Percentiles rank a stretch among this genome's conserved stretches.
Conservation (phyloP, 2,329 filamentous ascomycete genomes). For the Fusarium scirpi region DNA sequence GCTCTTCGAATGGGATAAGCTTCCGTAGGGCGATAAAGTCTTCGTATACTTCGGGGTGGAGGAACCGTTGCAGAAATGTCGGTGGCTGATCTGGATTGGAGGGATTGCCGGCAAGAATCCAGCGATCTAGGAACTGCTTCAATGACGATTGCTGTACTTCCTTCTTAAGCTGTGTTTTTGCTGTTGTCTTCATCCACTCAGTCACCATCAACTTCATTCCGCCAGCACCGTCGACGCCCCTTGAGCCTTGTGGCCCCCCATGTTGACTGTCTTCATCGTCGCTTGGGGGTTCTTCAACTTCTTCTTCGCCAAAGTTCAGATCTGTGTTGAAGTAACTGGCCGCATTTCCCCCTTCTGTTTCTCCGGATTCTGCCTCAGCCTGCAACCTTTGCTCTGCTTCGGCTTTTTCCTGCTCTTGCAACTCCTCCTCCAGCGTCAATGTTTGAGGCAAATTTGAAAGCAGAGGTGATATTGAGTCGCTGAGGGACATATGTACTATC, state of each 20-base stretch:
- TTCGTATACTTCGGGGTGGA: conserved; percentile 81
- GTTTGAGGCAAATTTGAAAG: conserved; percentile 83
- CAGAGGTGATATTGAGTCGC: conserved; percentile 79
- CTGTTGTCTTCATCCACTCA: conserved; percentile 54
- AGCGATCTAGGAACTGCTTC: conserved; percentile 44
- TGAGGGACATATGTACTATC: conserved; percentile 80
- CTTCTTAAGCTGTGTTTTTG: conserved; percentile 49
- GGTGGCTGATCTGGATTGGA: conserved; percentile 49
- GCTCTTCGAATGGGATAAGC: conserved; percentile 70
- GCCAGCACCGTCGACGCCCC: conserved; percentile 56
- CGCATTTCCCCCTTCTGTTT: conserved; percentile 43
- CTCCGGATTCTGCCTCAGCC: conserved; percentile 41
- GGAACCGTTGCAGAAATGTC: conserved; percentile 73
- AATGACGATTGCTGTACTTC: conserved; percentile 46
- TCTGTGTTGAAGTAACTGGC: conserved; percentile 53
- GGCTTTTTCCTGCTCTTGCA: conserved; percentile 60
- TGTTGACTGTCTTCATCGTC: conserved; percentile 47
- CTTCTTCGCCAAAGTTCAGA: conserved; percentile 53
- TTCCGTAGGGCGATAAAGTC: conserved; percentile 78
- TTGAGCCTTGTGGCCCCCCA: conserved; percentile 41
- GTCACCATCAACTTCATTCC: conserved; percentile 50
- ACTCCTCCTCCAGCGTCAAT: conserved; percentile 67
- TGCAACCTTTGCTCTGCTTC: conserved; percentile 53
- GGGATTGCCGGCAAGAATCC: conserved; percentile 45
- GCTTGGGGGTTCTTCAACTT: conserved; percentile 41